Evolutionary conservation across 495 filamentous ascomycete species (phyloP), one percentile per base, ranked within the genome.

Genomic region (Daldinia bambusicola): DNA sequence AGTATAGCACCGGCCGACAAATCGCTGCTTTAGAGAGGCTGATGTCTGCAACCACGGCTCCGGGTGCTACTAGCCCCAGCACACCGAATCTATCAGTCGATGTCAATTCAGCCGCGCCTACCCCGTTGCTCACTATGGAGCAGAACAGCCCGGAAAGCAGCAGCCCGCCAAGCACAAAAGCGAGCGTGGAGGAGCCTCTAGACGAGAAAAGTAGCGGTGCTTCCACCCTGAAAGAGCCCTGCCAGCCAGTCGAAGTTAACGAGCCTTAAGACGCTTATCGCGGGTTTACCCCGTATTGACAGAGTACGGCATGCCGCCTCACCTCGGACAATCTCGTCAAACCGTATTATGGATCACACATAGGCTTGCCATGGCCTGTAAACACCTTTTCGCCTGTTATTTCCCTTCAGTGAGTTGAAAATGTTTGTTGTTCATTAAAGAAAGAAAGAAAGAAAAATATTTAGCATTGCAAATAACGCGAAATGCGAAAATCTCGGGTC

Each of bases 1-100:
- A 90, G 68, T 87, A 85, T 62, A 88, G 87, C 68, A 90, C 88
- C 63, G 91, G 91, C 51, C 94, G 94, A 74, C 93, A 97, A 75
- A 89, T 96, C 32, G 81, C 84, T 5, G 89, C 88, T 2, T 87
- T 93, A 22, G 90, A 92, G 64, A 86, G 88, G 61, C 78, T 92
- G 52, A 84, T 89, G 53, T 84, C 82, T 4, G 75, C 74, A 4
- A 74, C 78, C 50, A 70, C 77, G 10, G 53, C 66, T 51, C 31
- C 32, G n/a, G 30, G 31, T 5, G 55, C 65, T 31, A 68, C 69
- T 1, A 62, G 70, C 50, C 70, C 69, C 13, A 68, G 76, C 10
- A 74, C 77, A 45, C 81, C 77, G 4, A 78, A 60, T 61, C 77
- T 85, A 30, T 78, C 81, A 3, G 82, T 84, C 48, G 83, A 88